Conservation (phyloP, 352 stramenopile species). For the Globisporangium recalcitrans region DNA sequence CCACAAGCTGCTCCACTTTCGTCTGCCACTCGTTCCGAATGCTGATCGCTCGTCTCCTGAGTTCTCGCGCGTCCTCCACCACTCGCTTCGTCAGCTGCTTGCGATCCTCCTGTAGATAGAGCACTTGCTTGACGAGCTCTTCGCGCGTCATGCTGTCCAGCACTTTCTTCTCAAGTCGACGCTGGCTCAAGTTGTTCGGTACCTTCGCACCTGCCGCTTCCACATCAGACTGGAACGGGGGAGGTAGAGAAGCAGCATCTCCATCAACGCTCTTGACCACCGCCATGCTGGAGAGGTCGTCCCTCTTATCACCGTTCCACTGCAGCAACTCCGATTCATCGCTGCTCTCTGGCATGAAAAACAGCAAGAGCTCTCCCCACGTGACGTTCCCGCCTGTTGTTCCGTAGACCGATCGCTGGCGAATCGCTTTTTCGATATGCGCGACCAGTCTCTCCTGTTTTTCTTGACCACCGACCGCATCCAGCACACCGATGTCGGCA, state of each 20-base stretch:
- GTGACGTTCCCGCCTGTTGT: constrained; percentile 35
- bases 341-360: constrained; percentile 48
- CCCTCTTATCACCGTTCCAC: background rate
- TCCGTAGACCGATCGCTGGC: constrained; percentile 20
- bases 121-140: constrained; percentile 41
- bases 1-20: constrained; percentile 36
- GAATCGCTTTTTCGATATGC: constrained; percentile 35
- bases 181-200: background rate
- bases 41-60: constrained; percentile 29
- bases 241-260: background rate
- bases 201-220: background rate
- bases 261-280: background rate
- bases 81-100: constrained; percentile 34
- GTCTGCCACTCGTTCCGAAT: constrained; percentile 44
- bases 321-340: background rate
- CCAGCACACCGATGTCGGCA: constrained; percentile 25
- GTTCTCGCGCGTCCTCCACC: constrained; percentile 33
- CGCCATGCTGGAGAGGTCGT: background rate
- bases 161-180: constrained; percentile 17
- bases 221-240: background rate
- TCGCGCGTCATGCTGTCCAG: constrained; percentile 29
- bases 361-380: constrained; percentile 72
- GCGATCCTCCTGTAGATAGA: constrained; percentile 35
- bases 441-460: constrained; percentile 30
- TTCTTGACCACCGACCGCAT: constrained; percentile 28